Percentiles rank a stretch among this genome's conserved stretches.
phyloP scores from a whole-genome alignment of 495 filamentous ascomycete genomes.

The Lasiosphaeria ovina region DNA sequence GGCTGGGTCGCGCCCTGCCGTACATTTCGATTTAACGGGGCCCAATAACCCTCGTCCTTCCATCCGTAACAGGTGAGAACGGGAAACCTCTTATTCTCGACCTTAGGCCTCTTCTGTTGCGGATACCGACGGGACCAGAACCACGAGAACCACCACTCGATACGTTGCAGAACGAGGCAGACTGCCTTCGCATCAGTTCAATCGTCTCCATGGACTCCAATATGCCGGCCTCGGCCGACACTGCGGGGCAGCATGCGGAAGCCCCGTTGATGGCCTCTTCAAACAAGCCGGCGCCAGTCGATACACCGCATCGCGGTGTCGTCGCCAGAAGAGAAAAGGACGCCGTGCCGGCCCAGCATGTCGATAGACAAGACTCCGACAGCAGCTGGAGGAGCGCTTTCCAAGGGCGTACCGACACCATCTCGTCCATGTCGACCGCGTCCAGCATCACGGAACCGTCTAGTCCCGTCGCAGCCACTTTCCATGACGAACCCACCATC shows the following conservation, averaged over 20 bases:
- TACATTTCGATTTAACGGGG: too few species aligned
- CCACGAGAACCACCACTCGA: too few species aligned
- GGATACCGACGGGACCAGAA: too few species aligned
- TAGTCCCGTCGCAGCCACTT: constrained; percentile 11
- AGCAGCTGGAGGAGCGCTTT: constrained; percentile 10
- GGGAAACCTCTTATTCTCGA: too few species aligned
- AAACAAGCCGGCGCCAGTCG: constrained; percentile 8
- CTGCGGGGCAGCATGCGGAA: background rate
- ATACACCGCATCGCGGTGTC: background rate
- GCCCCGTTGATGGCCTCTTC: constrained; percentile 4
- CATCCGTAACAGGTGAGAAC: too few species aligned
- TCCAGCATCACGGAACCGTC: constrained; percentile 26
- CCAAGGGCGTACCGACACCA: constrained; percentile 18
- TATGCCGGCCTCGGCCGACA: too few species aligned
- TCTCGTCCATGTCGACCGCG: constrained; percentile 17
- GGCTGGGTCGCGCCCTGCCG: too few species aligned
- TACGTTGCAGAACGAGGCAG: too few species aligned
- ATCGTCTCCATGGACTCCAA: too few species aligned
- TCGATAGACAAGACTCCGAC: constrained; percentile 21
- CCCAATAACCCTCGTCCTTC: too few species aligned
- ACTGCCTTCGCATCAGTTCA: too few species aligned
- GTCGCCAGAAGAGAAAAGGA: constrained; percentile 11
- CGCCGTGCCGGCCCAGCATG: constrained; percentile 6
- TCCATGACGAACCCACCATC: constrained; percentile 14
- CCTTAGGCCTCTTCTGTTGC: too few species aligned